A percentile compares a stretch with the other conserved stretches of the same genome.
Conservation (phyloP, 495 filamentous ascomycete genomes). For the Podospora bellae-mahoneyi region DNA sequence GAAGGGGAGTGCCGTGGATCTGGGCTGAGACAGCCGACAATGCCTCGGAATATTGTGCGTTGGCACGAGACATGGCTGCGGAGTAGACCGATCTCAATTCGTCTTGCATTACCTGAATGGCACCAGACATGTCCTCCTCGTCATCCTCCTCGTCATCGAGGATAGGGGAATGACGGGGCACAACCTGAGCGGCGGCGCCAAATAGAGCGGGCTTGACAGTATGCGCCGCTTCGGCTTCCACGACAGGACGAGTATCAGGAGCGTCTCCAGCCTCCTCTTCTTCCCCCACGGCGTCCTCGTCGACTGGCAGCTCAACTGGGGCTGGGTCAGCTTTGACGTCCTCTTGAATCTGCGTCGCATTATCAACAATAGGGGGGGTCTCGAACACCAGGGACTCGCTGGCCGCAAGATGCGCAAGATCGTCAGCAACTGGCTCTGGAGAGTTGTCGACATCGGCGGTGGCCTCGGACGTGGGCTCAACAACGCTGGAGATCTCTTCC, state of each 20-base stretch:
- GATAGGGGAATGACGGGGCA: conserved; percentile 40
- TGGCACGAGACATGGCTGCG: conserved; percentile 57
- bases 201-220: conserved; percentile 43
- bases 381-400: conserved; percentile 26
- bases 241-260: not conserved
- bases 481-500: conserved; percentile 17
- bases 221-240: conserved; percentile 2
- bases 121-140: conserved; percentile 49
- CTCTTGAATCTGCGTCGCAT: conserved; percentile 35
- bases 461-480: conserved; percentile 24
- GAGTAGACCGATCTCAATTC: conserved; percentile 54
- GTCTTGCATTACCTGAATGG: conserved; percentile 59
- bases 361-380: conserved; percentile 26
- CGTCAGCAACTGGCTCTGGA: not conserved
- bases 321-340: conserved; percentile 45
- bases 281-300: conserved; percentile 13
- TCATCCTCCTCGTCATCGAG: conserved; percentile 43
- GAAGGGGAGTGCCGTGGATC: conserved; percentile 61
- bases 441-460: conserved; percentile 18
- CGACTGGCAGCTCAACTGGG: conserved; percentile 46
- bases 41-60: conserved; percentile 62
- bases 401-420: conserved; percentile 17
- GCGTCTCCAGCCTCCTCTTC: conserved; percentile 13
- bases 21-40: conserved; percentile 62
- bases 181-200: conserved; percentile 45